These are phyloP conservation scores for Ciborinia camelliae DNA, from an alignment of 2,329 filamentous ascomycete genomes.

Conservation along the genomic window DNA sequence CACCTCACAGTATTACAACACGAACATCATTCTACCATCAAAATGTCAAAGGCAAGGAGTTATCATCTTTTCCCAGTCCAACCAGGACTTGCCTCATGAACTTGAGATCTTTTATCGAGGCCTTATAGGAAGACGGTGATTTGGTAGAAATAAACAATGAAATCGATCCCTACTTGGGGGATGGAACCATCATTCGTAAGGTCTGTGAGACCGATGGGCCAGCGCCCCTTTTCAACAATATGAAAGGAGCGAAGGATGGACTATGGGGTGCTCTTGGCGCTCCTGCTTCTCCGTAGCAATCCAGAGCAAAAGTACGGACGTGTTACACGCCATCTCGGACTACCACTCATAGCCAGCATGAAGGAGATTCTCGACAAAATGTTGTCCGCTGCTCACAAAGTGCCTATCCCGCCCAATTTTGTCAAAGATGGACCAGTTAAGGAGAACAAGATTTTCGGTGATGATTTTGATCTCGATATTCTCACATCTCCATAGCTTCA, in stretches of 20 bases:
- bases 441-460: constrained; percentile 40
- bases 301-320: constrained; percentile 41
- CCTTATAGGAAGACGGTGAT: constrained; percentile 43
- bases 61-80: neutral
- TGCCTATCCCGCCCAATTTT: constrained; percentile 38
- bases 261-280: constrained; percentile 49
- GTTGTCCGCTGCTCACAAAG: constrained; percentile 37
- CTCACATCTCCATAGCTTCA: constrained; percentile 46
- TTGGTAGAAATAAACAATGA: constrained; percentile 45
- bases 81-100: constrained; percentile 35
- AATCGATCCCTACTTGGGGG: constrained; percentile 46
- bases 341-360: constrained; percentile 41
- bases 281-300: constrained; percentile 39
- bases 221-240: constrained; percentile 51
- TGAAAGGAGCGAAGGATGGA: constrained; percentile 46
- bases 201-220: constrained; percentile 46
- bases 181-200: constrained; percentile 45
- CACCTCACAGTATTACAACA: neutral
- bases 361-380: constrained; percentile 45
- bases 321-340: constrained; percentile 42
- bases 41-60: constrained; percentile 8
- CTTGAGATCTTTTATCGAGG: constrained; percentile 47
- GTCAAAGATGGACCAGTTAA: constrained; percentile 44
- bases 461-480: constrained; percentile 43
- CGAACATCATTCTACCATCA: neutral